Base-by-base conservation (phyloP, 148 eudicot genomes). In the Agrostemma githago region DNA sequence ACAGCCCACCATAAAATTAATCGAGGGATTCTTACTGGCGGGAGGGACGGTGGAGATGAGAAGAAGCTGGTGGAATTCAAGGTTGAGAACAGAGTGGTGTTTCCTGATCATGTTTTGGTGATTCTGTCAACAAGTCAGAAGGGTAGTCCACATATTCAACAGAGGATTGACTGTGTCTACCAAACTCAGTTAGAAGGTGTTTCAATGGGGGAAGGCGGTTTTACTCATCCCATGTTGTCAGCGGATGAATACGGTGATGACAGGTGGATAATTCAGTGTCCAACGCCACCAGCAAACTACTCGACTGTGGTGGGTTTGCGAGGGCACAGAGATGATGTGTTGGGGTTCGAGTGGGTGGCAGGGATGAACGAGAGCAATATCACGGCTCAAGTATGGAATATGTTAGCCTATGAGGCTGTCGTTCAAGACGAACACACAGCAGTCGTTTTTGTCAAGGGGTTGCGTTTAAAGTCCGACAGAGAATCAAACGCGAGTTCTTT, bases 371-470 rank as follows among this genome's bases (percentile, higher is more conserved):
- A 37, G 5, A 70, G 41, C 11, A 70, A 78, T 56, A 48, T 48
- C 40, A 80, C 72, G 17, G 76, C 82, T 44, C 76, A 75, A 68
- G 69, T 69, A 3, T 95, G 99, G 99, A 90, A 92, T 42, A 72
- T 70, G 72, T 75, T 92, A 71, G 89, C 83, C 0, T 95, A 95
- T 71, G 93, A 85, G 15, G 96, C 99, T 4, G 82, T 59, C 2
- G 8, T 92, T 66, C 96, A 95, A 72, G 86, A 83, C 26, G 78
- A 81, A 4, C 77, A 80, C 3, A 82, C 85, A 17, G 90, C 62
- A 19, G 88, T 81, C 26, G 92, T 89, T 80, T 92, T 95, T 69
- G 99, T 86, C 38, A 95, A 92, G 78, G 99, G 99, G 39, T 74
- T 92, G 79, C 93, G 87, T 82, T 84, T 89, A 9, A 83, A 96